phyloP scores from a whole-genome alignment of 352 stramenopile genomes.

The Phytopythium vexans region DNA sequence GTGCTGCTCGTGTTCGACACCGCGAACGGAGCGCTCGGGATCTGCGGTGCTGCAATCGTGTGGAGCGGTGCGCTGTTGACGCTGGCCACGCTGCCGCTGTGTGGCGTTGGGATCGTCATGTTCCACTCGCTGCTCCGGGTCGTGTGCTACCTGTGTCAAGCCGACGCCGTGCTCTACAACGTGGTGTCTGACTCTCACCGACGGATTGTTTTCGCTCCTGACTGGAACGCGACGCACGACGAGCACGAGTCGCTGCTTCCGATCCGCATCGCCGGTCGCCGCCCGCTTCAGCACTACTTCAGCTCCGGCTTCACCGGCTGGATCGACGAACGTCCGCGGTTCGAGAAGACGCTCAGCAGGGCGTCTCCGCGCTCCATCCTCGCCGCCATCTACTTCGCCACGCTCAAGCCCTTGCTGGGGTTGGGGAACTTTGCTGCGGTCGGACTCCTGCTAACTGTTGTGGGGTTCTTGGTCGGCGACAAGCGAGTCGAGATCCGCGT shows the following conservation, averaged over 20 bases:
- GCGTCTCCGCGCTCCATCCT: conserved; percentile 37
- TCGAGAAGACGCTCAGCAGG: conserved; percentile 31
- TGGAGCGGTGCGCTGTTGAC: conserved; percentile 16
- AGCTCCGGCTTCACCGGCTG: conserved; percentile 9
- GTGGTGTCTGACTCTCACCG: conserved; percentile 22
- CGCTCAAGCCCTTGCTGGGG: conserved; percentile 35
- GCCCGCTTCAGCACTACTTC: background rate
- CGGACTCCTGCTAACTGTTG: conserved; percentile 19
- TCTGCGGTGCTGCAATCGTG: conserved; percentile 16
- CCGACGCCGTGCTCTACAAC: conserved; percentile 55
- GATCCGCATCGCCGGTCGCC: conserved; percentile 11
- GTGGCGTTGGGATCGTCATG: conserved; percentile 46
- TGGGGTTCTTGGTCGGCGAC: conserved; percentile 31
- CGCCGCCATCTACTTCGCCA: conserved; percentile 45
- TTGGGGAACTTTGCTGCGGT: conserved; percentile 30
- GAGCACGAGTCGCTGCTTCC: conserved; percentile 34
- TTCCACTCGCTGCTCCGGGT: conserved; percentile 37
- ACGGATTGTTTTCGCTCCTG: conserved; percentile 25
- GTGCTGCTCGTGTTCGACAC: conserved; percentile 24
- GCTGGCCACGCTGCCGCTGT: conserved; percentile 44
- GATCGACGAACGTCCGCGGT: conserved; percentile 20
- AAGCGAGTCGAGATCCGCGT: conserved; percentile 14
- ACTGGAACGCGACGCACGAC: conserved; percentile 17
- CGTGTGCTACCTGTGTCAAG: conserved; percentile 34
- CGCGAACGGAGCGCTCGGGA: conserved; percentile 19